Evolutionary conservation across 2,329 filamentous ascomycete species (phyloP).

Genomic region (Lecanosticta acicola): DNA sequence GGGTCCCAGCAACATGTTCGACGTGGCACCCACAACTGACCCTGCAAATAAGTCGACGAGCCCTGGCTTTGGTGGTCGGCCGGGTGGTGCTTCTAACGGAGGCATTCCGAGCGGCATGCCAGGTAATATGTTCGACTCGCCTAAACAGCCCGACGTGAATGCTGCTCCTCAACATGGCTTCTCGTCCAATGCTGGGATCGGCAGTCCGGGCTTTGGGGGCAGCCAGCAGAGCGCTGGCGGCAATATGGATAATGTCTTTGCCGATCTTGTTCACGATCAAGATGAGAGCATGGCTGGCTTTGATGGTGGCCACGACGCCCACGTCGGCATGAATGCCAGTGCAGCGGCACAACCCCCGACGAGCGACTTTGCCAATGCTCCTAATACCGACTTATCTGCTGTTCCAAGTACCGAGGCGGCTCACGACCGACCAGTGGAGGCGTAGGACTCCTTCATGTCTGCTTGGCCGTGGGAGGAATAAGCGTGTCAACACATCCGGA

Average conservation of each 20-base stretch:
- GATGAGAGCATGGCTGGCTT: conserved; percentile 23
- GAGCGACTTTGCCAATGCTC: not conserved
- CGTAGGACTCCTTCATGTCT: not conserved
- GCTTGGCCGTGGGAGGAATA: not conserved
- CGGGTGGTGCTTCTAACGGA: conserved; percentile 2
- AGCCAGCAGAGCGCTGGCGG: conserved; percentile 28
- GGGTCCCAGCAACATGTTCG: conserved; percentile 23
- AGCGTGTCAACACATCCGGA: too few species aligned
- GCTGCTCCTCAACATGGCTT: conserved; percentile 13
- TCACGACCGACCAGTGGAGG: not conserved
- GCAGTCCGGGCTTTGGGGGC: conserved; percentile 30
- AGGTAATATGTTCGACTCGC: conserved; percentile 29
- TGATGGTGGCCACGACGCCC: conserved; percentile 20
- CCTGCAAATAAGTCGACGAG: conserved; percentile 14
- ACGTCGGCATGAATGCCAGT: conserved; percentile 11
- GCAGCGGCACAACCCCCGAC: not conserved
- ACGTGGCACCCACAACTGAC: conserved; percentile 17
- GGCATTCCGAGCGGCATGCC: conserved; percentile 19
- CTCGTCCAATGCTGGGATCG: conserved; percentile 21
- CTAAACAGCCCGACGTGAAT: conserved; percentile 20
- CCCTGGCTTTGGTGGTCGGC: conserved; percentile 10
- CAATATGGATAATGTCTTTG: conserved; percentile 33
- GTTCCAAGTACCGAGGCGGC: not conserved
- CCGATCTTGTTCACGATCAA: conserved; percentile 32
- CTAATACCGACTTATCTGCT: not conserved